Evolutionary conservation across 1,139 yeast genomes (phyloP), one percentile per base, ranked within the genome.

Genomic region (Yamadazyma atlantica): DNA sequence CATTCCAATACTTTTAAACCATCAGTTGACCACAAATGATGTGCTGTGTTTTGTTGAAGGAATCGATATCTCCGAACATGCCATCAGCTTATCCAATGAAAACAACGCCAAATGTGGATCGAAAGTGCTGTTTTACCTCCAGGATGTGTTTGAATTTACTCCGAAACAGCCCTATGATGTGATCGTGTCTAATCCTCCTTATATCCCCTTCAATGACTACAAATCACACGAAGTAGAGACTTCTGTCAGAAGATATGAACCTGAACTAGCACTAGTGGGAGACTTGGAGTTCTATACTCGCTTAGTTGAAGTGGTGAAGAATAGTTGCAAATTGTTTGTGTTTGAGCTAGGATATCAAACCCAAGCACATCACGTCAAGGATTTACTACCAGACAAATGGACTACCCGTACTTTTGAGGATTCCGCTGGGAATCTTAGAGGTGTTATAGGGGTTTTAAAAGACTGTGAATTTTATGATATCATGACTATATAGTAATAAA

Each of bases 161-260:
- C 29, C 38, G 1, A 7, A 33, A 1, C 28, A 28, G 2, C 18
- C 33, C 2, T 39, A 66, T 9, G 86, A 85, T 45, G 39, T 90
- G 4, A 55, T 92, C 1, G 75, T 84, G 0, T 78, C 96, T 16
- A 92, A 92, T 51, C 98, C 98, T 0, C 98, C 98, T 0, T 92
- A 92, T 53, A 82, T 92, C 8, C 80, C 90, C 0, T 13, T 36
- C 2, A 36, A 50, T 0, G 79, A 78, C 25, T 78, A 75, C 50
- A 49, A 52, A 2, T 73, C 43, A 22, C 48, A 57, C 39, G 73
- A 72, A 1, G 60, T 66, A 0, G 83, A 80, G 38, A 59, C 57
- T 33, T 83, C 95, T 0, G 97, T 90, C 0, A 64, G 75, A 24
- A 38, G 59, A 17, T 83, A 75, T 55, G 98, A 92, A 60, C 97